A percentile compares a stretch with the other conserved stretches of the same genome.
Evolutionary conservation across 2,329 filamentous ascomycete genomes (phyloP).

Genomic region (Gyromitra esculenta): DNA sequence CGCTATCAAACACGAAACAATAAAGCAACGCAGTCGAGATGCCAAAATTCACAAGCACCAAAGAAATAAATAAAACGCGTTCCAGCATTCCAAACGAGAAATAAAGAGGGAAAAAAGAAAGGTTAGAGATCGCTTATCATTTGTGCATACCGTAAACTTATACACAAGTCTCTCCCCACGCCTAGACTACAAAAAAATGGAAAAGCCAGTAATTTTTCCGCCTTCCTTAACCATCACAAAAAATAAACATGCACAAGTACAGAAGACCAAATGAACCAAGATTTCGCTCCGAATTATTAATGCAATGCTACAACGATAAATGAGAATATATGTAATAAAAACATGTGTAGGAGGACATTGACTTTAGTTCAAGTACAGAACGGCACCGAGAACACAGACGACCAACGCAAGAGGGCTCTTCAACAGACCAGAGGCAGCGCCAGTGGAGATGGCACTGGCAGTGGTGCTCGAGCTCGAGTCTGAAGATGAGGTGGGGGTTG

Average conservation of each 20-base stretch:
- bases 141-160: slow-evolving; percentile 49
- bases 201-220: slow-evolving; percentile 12
- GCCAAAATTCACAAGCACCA: slow-evolving; percentile 33
- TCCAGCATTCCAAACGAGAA: background rate
- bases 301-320: slow-evolving; percentile 48
- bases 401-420: slow-evolving; percentile 53
- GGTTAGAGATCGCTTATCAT: slow-evolving; percentile 44
- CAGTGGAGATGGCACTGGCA: slow-evolving; percentile 26
- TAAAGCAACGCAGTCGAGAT: background rate
- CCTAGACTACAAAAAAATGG: slow-evolving; percentile 34
- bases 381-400: slow-evolving; percentile 50
- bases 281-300: slow-evolving; percentile 49
- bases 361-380: slow-evolving; percentile 54
- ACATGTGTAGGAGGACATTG: slow-evolving; percentile 25
- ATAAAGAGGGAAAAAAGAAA: background rate
- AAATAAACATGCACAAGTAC: slow-evolving; percentile 32
- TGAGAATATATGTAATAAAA: slow-evolving; percentile 42
- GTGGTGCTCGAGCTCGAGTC: background rate
- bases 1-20: background rate
- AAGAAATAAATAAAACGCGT: slow-evolving; percentile 13
- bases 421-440: slow-evolving; percentile 39
- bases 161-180: slow-evolving; percentile 38
- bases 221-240: slow-evolving; percentile 8
- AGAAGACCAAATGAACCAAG: slow-evolving; percentile 37
- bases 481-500: slow-evolving; percentile 18